Percentiles rank a stretch among this genome's conserved stretches.
These are phyloP conservation scores for Alternaria rosae DNA, from an alignment of 2,329 filamentous ascomycete genomes.

Conservation along the genomic window DNA sequence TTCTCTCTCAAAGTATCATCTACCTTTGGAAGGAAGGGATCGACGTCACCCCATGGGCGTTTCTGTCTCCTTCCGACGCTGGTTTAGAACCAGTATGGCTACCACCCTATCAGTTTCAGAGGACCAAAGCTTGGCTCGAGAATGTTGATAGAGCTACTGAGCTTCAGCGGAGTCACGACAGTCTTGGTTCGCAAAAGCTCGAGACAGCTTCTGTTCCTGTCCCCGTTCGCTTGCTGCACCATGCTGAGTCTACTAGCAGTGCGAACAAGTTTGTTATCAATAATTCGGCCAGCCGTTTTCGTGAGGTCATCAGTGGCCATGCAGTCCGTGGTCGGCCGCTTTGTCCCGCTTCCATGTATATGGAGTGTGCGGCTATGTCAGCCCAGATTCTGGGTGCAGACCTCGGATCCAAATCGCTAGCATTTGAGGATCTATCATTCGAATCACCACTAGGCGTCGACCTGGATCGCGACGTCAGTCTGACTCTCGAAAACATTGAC, in stretches of 20 bases:
- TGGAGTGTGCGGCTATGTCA: constrained; percentile 28
- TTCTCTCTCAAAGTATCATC: constrained; percentile 38
- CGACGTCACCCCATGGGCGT: constrained; percentile 50
- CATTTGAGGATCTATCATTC: constrained; percentile 16
- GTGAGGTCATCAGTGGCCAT: constrained; percentile 20
- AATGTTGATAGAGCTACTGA: constrained; percentile 13
- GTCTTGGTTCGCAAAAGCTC: background rate
- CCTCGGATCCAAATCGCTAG: constrained; percentile 2
- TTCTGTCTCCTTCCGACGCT: constrained; percentile 44
- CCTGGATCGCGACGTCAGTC: constrained; percentile 6
- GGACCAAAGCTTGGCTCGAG: constrained; percentile 29
- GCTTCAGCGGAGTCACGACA: background rate
- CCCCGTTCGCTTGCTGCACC: constrained; percentile 5
- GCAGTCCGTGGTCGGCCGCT: constrained; percentile 23
- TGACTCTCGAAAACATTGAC: constrained; percentile 1
- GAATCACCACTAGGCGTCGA: constrained; percentile 17
- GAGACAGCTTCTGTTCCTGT: background rate
- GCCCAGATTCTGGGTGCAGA: constrained; percentile 4
- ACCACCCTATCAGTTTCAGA: constrained; percentile 39
- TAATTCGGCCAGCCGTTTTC: constrained; percentile 15
- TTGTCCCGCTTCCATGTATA: constrained; percentile 29
- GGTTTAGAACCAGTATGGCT: constrained; percentile 28
- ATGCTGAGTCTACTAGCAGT: background rate
- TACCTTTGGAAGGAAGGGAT: constrained; percentile 54
- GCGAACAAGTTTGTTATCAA: constrained; percentile 17